These are phyloP conservation scores for Scytalidium lignicola DNA, from an alignment of 2,329 filamentous ascomycete species.

Conservation along the genomic window DNA sequence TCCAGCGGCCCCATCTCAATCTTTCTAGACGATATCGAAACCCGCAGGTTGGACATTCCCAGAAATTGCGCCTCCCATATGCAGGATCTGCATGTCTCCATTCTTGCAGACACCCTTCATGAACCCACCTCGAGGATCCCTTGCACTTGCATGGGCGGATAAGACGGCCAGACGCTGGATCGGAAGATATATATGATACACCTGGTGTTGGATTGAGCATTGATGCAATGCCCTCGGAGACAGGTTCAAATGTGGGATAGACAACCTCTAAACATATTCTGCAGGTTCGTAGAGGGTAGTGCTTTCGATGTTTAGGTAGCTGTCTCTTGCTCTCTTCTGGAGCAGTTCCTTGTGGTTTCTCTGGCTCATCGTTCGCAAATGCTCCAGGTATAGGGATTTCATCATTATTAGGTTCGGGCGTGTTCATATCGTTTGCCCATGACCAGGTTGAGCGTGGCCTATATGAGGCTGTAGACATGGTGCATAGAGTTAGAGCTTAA, in stretches of 20 bases:
- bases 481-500: slow-evolving; percentile 12
- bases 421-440: slow-evolving; percentile 14
- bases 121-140: slow-evolving; percentile 88
- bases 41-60: slow-evolving; percentile 81
- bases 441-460: slow-evolving; percentile 15
- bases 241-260: slow-evolving; percentile 52
- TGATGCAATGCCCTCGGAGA: slow-evolving; percentile 47
- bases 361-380: slow-evolving; percentile 10
- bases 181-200: slow-evolving; percentile 69
- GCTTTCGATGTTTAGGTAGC: slow-evolving; percentile 30
- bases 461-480: slow-evolving; percentile 14
- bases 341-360: slow-evolving; percentile 1
- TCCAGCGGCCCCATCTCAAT: slow-evolving; percentile 66
- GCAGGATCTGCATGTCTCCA: slow-evolving; percentile 74
- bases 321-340: slow-evolving; percentile 15
- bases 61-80: slow-evolving; percentile 65
- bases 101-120: slow-evolving; percentile 79
- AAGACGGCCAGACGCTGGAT: slow-evolving; percentile 68
- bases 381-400: slow-evolving; percentile 6
- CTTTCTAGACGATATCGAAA: slow-evolving; percentile 78
- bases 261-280: slow-evolving; percentile 81
- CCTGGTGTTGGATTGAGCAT: slow-evolving; percentile 51
- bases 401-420: slow-evolving; percentile 1
- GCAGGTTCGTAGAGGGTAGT: slow-evolving; percentile 71
- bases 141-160: slow-evolving; percentile 91